Evolutionary conservation across 805 yeast species (phyloP), one percentile per base, ranked within the genome.

Genomic region (Candida hungchunana): DNA sequence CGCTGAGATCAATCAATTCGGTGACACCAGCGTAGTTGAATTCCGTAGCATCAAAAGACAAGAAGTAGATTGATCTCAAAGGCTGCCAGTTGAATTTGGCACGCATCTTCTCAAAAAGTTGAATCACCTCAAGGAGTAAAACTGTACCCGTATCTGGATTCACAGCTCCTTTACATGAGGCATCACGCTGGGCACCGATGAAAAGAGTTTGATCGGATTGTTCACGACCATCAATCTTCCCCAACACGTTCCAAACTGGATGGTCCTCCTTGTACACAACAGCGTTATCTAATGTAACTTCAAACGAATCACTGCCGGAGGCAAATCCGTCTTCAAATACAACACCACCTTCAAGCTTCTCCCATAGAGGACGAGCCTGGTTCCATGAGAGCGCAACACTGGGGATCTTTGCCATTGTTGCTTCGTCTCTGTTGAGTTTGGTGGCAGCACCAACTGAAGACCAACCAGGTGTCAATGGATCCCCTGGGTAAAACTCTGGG

Each of bases 21-120:
- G 88, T 70, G n/a, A 85, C 69, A 0, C 97, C 97, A 0, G 93
- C 95, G 46, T 70, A 63, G 54, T 88, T 88, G 51, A 82, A 87
- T 42, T 79, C 77, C 0, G 82, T 64, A 1, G 84, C 96, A 50
- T 89, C 95, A 64, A 83, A 87, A 1, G 95, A 84, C 0, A 77
- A 76, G 61, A 89, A 88, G 51, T 81, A 80, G 11, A 89, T 79
- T 4, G 89, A 70, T 56, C 97, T 72, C 26, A 87, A 58, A 0
- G 97, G 97, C 30, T 67, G 64, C 97, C 97, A 89, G 41, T 79
- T 76, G 48, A 70, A 71, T 24, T 77, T 66, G 34, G 75, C 67
- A 40, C 74, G 78, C 57, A 88, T 63, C 18, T 75, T 67, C 15
- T 85, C 76, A 36, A 88, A 75, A 0, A 83, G 56, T 38, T 82